Evolutionary conservation across 768 basidiomycete species (phyloP), one percentile per base, ranked within the genome.

Genomic region (Kondoa malvinella): DNA sequence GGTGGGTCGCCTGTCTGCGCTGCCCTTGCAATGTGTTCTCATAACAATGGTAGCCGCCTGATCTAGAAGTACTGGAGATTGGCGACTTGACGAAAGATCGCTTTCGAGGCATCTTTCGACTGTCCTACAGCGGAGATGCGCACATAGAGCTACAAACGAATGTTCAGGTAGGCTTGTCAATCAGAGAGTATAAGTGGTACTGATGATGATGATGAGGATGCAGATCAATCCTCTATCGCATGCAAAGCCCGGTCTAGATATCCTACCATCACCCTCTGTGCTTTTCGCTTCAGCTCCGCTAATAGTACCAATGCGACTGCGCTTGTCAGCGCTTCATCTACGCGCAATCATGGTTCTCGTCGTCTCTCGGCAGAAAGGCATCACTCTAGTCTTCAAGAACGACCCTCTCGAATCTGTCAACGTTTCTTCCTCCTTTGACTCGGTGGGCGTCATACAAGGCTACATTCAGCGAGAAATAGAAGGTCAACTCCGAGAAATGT

Each of bases 331-430:
- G 75, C 89, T 99, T 79, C 86, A 85, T 70, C 86, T 99, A 34
- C 86, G 85, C 73, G 95, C 94, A 33, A 96, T 96, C 75, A 88
- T 99, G 73, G 92, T 97, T 71, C 85, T 99, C 68, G 92, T 97
- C 73, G 89, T 99, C 67, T 96, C 92, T 29, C 88, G 89, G 72
- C 89, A 92, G 76, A 96, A 96, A 75, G 95, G 95, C 57, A 96
- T 97, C 76, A 97, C 95, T 0, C 85, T 99, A 65, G 95, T 97
- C 29, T 99, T 99, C 84, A 97, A 97, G 80, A 97, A 95, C 34
- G 95, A 99, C 78, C 95, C 95, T 1, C 82, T 99, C 50, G 92
- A 99, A 78, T 89, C 90, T 72, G 92, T 99, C 65, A 89, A 97
- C 75, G 97, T 99, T 76, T 92, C 88, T 78, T 88, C 87, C 77